These are phyloP conservation scores for Acer yangbiense DNA, from an alignment of 345 rosid species.

Conservation along the genomic window DNA sequence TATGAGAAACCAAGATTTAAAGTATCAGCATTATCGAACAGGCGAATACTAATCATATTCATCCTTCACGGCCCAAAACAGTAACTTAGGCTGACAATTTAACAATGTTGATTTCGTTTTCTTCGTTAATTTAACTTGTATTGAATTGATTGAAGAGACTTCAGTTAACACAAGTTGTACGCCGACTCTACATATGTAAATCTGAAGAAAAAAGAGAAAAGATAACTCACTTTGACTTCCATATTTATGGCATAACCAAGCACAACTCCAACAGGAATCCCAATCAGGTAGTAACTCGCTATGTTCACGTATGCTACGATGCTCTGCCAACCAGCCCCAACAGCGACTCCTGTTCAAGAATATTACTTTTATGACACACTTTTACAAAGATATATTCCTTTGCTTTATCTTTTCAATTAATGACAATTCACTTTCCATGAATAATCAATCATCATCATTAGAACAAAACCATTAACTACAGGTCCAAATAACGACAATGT, in stretches of 20 bases:
- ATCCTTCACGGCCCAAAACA: too few relatives aligned
- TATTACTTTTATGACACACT: too few relatives aligned
- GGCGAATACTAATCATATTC: too few relatives aligned
- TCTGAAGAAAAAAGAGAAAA: not conserved
- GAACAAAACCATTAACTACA: not conserved
- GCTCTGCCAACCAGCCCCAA: slow-evolving; percentile 88
- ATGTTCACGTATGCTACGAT: slow-evolving; percentile 71
- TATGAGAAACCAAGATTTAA: too few relatives aligned
- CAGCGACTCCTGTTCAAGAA: slow-evolving; percentile 58
- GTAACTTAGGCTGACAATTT: too few relatives aligned
- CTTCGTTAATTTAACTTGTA: too few relatives aligned
- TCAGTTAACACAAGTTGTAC: too few relatives aligned
- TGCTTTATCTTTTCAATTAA: not conserved
- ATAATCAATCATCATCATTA: not conserved
- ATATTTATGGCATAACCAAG: slow-evolving; percentile 55
- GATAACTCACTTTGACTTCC: slow-evolving; percentile 59
- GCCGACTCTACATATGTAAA: not conserved
- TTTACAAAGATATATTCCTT: too few relatives aligned
- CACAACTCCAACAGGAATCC: slow-evolving; percentile 63
- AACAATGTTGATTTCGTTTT: too few relatives aligned
- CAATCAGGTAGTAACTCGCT: slow-evolving; percentile 67
- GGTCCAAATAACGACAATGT: not conserved
- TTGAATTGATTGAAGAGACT: too few relatives aligned
- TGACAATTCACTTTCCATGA: not conserved
- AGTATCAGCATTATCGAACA: not conserved